Conservation (phyloP, 2,329 filamentous ascomycete genomes). For the Thielaviopsis musarum region DNA sequence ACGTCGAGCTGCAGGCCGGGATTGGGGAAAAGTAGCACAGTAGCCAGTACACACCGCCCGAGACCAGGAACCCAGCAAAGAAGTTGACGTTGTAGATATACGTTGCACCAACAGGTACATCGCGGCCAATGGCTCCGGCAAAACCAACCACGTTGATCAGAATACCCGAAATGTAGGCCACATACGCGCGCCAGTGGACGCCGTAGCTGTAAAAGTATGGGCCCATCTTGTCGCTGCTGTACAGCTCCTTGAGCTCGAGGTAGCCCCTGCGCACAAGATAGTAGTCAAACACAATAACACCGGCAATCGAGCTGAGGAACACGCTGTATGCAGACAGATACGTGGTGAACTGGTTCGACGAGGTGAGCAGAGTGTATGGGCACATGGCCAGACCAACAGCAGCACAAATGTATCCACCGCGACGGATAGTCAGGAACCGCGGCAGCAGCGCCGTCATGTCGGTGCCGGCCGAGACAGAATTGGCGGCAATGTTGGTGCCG, state of each 20-base stretch:
- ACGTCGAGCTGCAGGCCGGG: conserved; percentile 54
- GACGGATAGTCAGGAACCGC: conserved; percentile 67
- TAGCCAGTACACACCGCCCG: conserved; percentile 47
- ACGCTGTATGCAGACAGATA: conserved; percentile 87
- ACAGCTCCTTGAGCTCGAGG: conserved; percentile 61
- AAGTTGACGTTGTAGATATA: conserved; percentile 89
- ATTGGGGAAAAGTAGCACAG: conserved; percentile 56
- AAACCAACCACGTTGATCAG: conserved; percentile 87
- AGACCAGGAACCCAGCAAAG: conserved; percentile 66
- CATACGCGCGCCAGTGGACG: conserved; percentile 70
- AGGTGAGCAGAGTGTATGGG: conserved; percentile 63
- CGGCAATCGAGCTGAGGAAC: conserved; percentile 83
- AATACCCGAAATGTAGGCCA: conserved; percentile 67
- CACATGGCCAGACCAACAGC: conserved; percentile 68
- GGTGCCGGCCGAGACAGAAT: conserved; percentile 68
- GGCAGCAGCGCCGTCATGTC: conserved; percentile 70
- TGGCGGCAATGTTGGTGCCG: conserved; percentile 76
- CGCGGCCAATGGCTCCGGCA: conserved; percentile 55
- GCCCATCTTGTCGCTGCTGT: conserved; percentile 47
- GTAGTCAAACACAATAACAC: conserved; percentile 82
- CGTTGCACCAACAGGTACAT: conserved; percentile 59
- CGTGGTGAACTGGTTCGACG: conserved; percentile 70
- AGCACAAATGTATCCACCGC: conserved; percentile 76
- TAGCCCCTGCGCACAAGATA: conserved; percentile 74
- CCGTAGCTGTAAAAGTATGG: conserved; percentile 63